Conservation (phyloP, 2,329 filamentous ascomycete species). For the Sclerotinia minor region DNA sequence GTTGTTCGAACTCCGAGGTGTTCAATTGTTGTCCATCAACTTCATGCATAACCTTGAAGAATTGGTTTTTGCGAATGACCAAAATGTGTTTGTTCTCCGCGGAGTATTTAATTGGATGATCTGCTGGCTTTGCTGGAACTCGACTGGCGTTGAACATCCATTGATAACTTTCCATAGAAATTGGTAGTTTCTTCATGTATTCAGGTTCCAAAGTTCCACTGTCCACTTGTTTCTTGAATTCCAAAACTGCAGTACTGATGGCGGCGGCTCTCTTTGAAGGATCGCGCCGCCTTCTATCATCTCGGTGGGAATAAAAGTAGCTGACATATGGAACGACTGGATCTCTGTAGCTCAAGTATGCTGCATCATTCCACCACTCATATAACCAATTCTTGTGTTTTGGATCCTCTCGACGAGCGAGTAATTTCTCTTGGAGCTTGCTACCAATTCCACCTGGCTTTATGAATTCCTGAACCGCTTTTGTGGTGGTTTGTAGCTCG, state of each 20-base stretch:
- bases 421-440: constrained; percentile 82
- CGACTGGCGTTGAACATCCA: constrained; percentile 98
- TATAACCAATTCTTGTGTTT: constrained; percentile 89
- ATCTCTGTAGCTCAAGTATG: constrained; percentile 91
- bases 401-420: constrained; percentile 76
- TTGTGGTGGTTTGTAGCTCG: constrained; percentile 73
- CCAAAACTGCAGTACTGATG: constrained; percentile 78
- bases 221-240: constrained; percentile 95
- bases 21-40: constrained; percentile 82
- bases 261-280: constrained; percentile 92
- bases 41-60: constrained; percentile 88
- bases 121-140: constrained; percentile 77
- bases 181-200: constrained; percentile 97
- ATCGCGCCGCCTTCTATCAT: constrained; percentile 83
- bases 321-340: constrained; percentile 97
- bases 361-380: constrained; percentile 97
- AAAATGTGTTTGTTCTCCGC: constrained; percentile 82
- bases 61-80: constrained; percentile 91
- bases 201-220: constrained; percentile 82
- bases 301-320: constrained; percentile 98
- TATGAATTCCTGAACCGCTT: constrained; percentile 85
- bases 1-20: constrained; percentile 82
- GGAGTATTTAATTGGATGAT: constrained; percentile 80
- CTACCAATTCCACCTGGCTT: constrained; percentile 81
- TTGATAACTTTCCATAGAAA: constrained; percentile 97